Evolutionary conservation across 2,329 filamentous ascomycete genomes (phyloP).

Genomic region (Plenodomus tracheiphilus): DNA sequence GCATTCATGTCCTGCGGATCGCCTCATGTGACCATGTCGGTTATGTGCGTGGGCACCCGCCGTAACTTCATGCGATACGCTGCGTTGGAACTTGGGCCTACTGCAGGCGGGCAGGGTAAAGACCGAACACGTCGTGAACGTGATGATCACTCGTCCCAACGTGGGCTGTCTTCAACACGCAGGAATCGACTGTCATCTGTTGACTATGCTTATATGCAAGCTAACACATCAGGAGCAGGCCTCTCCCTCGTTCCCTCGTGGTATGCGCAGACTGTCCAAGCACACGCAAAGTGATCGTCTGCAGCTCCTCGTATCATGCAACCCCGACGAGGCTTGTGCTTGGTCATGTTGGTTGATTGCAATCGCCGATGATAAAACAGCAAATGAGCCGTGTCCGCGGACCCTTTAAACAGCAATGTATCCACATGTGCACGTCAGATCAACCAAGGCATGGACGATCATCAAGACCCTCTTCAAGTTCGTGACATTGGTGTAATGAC

Average conservation of each 20-base stretch:
- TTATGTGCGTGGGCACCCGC: not conserved
- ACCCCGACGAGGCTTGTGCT: not conserved
- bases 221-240: not conserved
- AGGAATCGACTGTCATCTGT: not conserved
- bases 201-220: not conserved
- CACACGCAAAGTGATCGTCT: not conserved
- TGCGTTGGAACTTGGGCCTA: not conserved
- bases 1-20: not conserved
- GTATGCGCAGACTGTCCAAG: not conserved
- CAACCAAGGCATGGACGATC: not conserved
- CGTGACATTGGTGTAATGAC: not conserved
- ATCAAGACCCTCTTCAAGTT: not conserved
- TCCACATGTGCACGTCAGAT: not conserved
- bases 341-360: not conserved
- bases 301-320: not conserved
- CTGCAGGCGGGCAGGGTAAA: not conserved
- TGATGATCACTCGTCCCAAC: not conserved
- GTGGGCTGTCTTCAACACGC: not conserved
- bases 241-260: no score
- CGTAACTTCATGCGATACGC: not conserved
- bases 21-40: not conserved
- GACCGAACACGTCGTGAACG: not conserved
- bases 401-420: not conserved
- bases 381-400: not conserved
- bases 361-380: not conserved